phyloP scores from a whole-genome alignment of 2,329 filamentous ascomycete genomes.

The Xylariales sp. region DNA sequence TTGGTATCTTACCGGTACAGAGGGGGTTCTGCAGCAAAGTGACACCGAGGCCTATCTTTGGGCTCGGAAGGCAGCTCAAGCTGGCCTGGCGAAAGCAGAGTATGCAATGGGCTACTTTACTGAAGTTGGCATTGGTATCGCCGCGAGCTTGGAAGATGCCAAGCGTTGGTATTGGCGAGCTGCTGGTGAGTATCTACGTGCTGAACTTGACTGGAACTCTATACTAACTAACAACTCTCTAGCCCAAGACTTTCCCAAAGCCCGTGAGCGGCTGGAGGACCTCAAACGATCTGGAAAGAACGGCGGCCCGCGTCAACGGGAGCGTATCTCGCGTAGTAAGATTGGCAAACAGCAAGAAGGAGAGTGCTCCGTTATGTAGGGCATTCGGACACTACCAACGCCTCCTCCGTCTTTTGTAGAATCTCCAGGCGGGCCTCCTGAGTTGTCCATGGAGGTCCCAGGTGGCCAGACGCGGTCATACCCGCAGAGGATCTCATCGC shows the following conservation, averaged over 20 bases:
- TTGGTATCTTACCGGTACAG: slow-evolving; percentile 93
- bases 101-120: slow-evolving; percentile 99
- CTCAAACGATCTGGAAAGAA: slow-evolving; percentile 76
- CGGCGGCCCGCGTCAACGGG: slow-evolving; percentile 63
- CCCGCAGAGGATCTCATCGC: no score
- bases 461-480: no score
- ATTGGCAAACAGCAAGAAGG: slow-evolving; percentile 81
- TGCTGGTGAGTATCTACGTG: slow-evolving; percentile 90
- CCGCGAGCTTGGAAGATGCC: slow-evolving; percentile 85
- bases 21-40: slow-evolving; percentile 82
- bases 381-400: slow-evolving; percentile 13
- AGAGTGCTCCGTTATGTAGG: slow-evolving; percentile 79
- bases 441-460: no score
- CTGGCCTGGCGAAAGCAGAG: slow-evolving; percentile 86
- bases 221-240: slow-evolving; percentile 23
- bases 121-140: slow-evolving; percentile 86
- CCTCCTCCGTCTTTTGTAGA: slow-evolving; percentile 2
- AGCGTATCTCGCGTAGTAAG: slow-evolving; percentile 76
- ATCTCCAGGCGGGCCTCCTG: no score
- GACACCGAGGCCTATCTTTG: slow-evolving; percentile 96
- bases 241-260: slow-evolving; percentile 95
- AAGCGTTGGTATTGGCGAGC: slow-evolving; percentile 98
- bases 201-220: no score
- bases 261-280: slow-evolving; percentile 86
- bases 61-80: slow-evolving; percentile 87